Conservation (phyloP, 768 basidiomycete genomes). For the Boletus rufocinnamomeus region DNA sequence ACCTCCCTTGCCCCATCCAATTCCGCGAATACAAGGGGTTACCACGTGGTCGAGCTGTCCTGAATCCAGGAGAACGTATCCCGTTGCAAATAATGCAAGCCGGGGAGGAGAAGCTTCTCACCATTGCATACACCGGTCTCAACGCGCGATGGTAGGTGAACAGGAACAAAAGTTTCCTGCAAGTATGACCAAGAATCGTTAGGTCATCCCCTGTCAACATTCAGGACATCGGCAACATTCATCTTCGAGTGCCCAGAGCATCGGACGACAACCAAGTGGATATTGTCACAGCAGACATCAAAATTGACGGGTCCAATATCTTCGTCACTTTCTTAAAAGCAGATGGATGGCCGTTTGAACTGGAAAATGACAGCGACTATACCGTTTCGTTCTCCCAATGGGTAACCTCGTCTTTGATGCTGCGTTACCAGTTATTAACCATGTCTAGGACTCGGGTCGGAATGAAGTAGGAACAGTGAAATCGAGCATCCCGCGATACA, state of each 20-base stretch:
- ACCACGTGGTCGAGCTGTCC: slow-evolving; percentile 58
- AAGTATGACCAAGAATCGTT: slow-evolving; percentile 3
- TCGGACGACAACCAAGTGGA: slow-evolving; percentile 41
- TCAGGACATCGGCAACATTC: slow-evolving; percentile 83
- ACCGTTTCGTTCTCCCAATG: slow-evolving; percentile 70
- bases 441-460: slow-evolving; percentile 46
- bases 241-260: slow-evolving; percentile 65
- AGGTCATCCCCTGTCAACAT: slow-evolving; percentile 95
- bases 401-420: slow-evolving; percentile 41
- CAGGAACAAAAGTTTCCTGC: not conserved
- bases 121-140: slow-evolving; percentile 82
- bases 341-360: slow-evolving; percentile 83
- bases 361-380: slow-evolving; percentile 88
- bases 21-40: slow-evolving; percentile 84
- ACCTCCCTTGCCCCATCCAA: slow-evolving; percentile 63
- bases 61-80: slow-evolving; percentile 68
- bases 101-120: slow-evolving; percentile 73
- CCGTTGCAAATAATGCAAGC: slow-evolving; percentile 68
- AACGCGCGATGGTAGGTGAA: slow-evolving; percentile 73
- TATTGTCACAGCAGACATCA: slow-evolving; percentile 74
- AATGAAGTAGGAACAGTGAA: slow-evolving; percentile 43
- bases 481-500: slow-evolving; percentile 47
- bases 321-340: slow-evolving; percentile 72
- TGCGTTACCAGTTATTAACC: slow-evolving; percentile 20
- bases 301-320: slow-evolving; percentile 84